Base-by-base conservation (phyloP, 1,284 basidiomycete genomes). In the Rugosomyces carneus region DNA sequence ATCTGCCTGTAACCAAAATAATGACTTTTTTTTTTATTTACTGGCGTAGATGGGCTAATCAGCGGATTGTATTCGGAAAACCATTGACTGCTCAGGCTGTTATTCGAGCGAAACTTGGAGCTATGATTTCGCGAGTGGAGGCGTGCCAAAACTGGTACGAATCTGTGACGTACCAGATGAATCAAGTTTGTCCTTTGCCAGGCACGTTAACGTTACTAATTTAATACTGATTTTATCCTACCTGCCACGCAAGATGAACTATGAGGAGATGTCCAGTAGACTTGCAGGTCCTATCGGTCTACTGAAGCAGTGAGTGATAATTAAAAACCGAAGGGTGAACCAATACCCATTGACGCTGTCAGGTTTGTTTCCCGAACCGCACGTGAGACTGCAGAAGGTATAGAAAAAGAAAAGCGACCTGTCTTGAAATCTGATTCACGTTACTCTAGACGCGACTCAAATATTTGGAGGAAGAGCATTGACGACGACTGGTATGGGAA, bases 81-180 rank as follows among this genome's bases (percentile, higher is more conserved):
- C 88, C 93, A n/a, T 75, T 97, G 40, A 80, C 83, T 50, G 73
- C 84, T 13, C 94, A 96, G 65, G 75, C 94, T n/a, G 92, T 97
- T 53, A 87, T 97, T 56, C 81, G 94, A 21, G 73, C 85, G 37
- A 95, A 93, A 71, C 73, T 96, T 26, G 91, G 89, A 1, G 67
- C 70, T 47, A 93, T 96, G 89, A 93, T 97, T 47, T 83, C 88
- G 44, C 84, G 92, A 45, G 80, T 90, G 37, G 93, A 97, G 67
- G 80, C 87, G 0, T 81, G 80, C 46, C 93, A 96, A 62, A 81
- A 82, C 44, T 97, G 92, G 92, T 75, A 94, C 26, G 94, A 97
- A 70, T 76, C 70, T 41, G 73, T 95, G 43, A 95, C 93, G 1
- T 80, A 85, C 62, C 92, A 96, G 64, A 96, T 95, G 93, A 89